Base-by-base conservation (phyloP, 208 protist species). In the Acanthamoeba culbertsoni region DNA sequence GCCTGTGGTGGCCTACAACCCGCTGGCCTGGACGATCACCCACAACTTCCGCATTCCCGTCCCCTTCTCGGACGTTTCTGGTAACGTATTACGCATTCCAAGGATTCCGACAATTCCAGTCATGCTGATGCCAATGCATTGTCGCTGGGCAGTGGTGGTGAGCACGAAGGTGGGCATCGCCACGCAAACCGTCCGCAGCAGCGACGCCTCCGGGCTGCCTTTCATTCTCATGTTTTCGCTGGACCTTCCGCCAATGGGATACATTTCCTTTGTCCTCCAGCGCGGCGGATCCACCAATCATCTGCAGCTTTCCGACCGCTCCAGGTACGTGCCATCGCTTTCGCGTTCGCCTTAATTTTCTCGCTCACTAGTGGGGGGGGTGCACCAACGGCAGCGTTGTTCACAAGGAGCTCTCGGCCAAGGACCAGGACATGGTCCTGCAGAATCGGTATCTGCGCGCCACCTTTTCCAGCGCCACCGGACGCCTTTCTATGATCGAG, bases 241-340 rank as follows among this genome's bases (percentile, higher is more conserved):
- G 5, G 26, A 43, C 2, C 10, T 94, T 10, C 53, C 94, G 59
- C 82, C 94, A 37, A 46, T 95, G 8, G 94, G 94, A 26, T 94
- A 94, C 53, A 35, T 35, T 12, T 92, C 91, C 7, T 94, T 79
- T 31, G 45, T 57, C 12, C 63, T 75, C 33, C 63, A 75, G 63
- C 63, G 63, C 35, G 63, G 63, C 63, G 37, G 35, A 18, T 37
- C 63, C 33, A 43, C 10, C 40, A 51, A 23, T 40, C 23, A 53
- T 14, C 14, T 26, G 23, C 28, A 57, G 46, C 42, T 84, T 33
- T 8, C 42, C 26, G 35, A 43, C 0, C 23, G 33, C 33, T 8
- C 33, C 68, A 31, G 26, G 68, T 77, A 40, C 40, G 16, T 62
- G 53, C 53, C 23, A 23, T 62, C 23, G 62, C 26, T 77, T 40